Base-by-base conservation (phyloP, 495 filamentous ascomycete genomes). In the Aspergillus haitiensis region DNA sequence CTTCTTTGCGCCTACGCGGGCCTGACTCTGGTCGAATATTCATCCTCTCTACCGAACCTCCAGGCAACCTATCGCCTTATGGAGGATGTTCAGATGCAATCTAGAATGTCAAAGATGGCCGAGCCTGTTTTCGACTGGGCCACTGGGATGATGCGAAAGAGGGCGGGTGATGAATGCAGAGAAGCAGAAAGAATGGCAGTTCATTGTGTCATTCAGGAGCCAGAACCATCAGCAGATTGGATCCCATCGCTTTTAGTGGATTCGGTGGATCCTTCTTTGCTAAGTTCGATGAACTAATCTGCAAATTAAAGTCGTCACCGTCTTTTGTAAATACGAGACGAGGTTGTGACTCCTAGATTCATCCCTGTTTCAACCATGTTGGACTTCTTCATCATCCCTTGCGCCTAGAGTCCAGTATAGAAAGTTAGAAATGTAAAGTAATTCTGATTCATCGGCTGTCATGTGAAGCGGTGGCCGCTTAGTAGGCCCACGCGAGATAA, bases 211-310 rank as follows among this genome's bases (percentile, higher is more conserved):
- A 33, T 51, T 21, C 48, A 51, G 21, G 48, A 51, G 27, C 48
- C 12, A 12, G 48, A 51, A 6, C 48, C 48, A 15, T 51, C 48
- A 15, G 18, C 21, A 7, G 48, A 51, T 34, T 51, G 48, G 48
- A 51, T 51, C 7, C 48, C 48, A 11, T 51, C 48, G 18, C 48
- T 51, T 32, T 34, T 51, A 31, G 48, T 51, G 4, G 48, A 51
- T 32, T 51, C 48, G 6, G 48, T 51, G 21, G 48, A 51, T 34
- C 48, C 48, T 7, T 33, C 48, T 9, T n/a, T 51, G 48, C 32
- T 51, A 13, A 6, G 21, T 34, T 13, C 48, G 48, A 47, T 18
- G 44, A 47, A 21, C 10, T 47, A 47, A 21, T 47, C 2, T 47
- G 44, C 37, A 40, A 40, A 40, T 18, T 21, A 18, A 9, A 47